phyloP scores from a whole-genome alignment of 2,329 filamentous ascomycete genomes.

The Epichloe gansuensis region DNA sequence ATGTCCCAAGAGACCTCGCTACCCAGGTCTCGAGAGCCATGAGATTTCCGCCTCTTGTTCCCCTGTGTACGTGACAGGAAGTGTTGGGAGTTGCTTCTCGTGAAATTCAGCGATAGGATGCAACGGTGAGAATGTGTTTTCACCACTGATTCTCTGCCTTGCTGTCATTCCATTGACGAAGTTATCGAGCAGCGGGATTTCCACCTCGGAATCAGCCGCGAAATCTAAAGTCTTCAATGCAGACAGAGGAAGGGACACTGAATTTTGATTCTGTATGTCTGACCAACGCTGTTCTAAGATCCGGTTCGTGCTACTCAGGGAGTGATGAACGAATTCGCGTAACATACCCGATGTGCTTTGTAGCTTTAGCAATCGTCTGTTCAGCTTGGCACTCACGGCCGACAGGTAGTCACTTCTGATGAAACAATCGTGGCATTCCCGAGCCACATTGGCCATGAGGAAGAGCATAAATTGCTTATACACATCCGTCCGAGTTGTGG shows the following conservation, averaged over 20 bases:
- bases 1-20: constrained; percentile 21
- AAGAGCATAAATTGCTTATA: constrained; percentile 6
- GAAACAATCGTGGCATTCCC: neutral
- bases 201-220: constrained; percentile 3
- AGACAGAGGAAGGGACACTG: constrained; percentile 27
- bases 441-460: neutral
- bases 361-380: constrained; percentile 29
- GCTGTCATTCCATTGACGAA: constrained; percentile 1
- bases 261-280: constrained; percentile 36
- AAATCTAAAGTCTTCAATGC: constrained; percentile 1
- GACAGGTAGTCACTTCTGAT: constrained; percentile 17
- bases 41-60: neutral
- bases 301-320: neutral
- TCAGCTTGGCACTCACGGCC: constrained; percentile 30
- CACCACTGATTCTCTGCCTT: neutral
- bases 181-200: constrained; percentile 3
- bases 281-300: constrained; percentile 5
- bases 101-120: neutral
- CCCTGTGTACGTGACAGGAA: neutral
- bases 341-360: neutral
- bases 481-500: neutral
- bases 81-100: neutral
- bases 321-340: neutral
- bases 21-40: constrained; percentile 37
- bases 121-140: neutral